Evolutionary conservation across 2,329 filamentous ascomycete genomes (phyloP).

Genomic region (Zasmidium cellare): DNA sequence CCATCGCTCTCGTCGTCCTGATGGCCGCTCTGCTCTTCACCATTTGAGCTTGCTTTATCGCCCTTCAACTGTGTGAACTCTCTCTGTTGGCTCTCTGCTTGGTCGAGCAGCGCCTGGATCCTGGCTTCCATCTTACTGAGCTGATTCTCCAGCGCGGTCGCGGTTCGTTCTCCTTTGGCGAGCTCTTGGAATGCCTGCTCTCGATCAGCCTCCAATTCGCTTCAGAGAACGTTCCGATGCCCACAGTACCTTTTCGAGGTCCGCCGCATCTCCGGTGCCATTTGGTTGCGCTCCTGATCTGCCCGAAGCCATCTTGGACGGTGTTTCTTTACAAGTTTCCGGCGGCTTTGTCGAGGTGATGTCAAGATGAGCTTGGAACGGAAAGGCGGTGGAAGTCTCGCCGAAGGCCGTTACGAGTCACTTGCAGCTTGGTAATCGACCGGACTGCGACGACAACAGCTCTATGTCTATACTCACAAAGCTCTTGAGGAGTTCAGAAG

Average conservation of each 20-base stretch:
- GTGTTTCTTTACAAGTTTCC: background rate
- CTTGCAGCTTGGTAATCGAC: background rate
- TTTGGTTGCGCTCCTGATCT: slow-evolving; percentile 20
- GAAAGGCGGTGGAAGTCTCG: background rate
- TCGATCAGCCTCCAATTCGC: background rate
- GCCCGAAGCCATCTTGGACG: slow-evolving; percentile 20
- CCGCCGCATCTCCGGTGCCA: slow-evolving; percentile 24
- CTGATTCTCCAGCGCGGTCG: slow-evolving; percentile 56
- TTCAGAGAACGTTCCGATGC: background rate
- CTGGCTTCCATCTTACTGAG: slow-evolving; percentile 55
- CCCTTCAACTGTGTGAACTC: slow-evolving; percentile 26
- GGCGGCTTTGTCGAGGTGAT: background rate
- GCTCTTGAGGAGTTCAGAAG: background rate
- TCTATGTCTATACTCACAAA: background rate
- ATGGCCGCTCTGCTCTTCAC: background rate
- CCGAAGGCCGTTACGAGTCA: background rate
- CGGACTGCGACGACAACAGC: background rate
- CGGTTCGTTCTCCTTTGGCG: slow-evolving; percentile 57
- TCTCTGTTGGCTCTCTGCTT: slow-evolving; percentile 46
- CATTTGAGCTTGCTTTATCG: slow-evolving; percentile 21
- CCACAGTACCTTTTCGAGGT: slow-evolving; percentile 26
- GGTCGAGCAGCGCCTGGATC: slow-evolving; percentile 54
- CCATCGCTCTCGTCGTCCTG: background rate
- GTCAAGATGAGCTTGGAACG: background rate
- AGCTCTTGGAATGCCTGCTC: slow-evolving; percentile 53